A percentile compares a stretch with the other conserved stretches of the same genome.
Conservation (phyloP, 257 asterid genomes). For the Nicotiana knightiana region DNA sequence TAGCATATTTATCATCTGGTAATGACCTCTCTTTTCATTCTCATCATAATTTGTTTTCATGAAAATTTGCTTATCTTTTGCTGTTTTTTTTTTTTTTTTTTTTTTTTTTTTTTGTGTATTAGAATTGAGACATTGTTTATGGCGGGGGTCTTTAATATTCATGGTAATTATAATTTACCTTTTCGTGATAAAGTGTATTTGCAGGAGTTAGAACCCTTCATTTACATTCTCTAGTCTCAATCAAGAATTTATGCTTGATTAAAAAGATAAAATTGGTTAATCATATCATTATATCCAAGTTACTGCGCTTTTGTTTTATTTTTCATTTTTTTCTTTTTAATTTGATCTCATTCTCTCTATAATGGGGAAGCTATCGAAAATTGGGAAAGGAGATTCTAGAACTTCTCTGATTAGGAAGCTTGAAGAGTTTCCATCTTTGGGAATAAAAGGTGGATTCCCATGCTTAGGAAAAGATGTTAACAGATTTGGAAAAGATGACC, state of each 20-base stretch:
- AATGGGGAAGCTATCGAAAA: background rate
- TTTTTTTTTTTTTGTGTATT: too few species aligned
- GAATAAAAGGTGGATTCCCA: background rate
- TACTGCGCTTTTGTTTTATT: too few species aligned
- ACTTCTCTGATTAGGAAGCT: background rate
- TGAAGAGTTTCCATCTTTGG: background rate
- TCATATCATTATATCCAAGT: too few species aligned
- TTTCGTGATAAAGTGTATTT: background rate
- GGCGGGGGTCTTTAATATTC: background rate
- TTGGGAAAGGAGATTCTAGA: background rate
- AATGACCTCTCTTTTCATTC: background rate
- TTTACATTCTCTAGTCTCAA: background rate
- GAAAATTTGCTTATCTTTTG: background rate
- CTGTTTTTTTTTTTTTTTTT: background rate
- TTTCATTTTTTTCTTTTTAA: background rate
- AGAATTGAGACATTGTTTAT: too few species aligned
- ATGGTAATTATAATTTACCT: background rate
- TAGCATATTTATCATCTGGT: conserved; percentile 25
- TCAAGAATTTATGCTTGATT: background rate
- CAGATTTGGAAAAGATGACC: background rate
- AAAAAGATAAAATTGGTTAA: background rate
- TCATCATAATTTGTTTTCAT: background rate
- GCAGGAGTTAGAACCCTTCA: background rate
- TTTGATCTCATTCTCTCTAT: background rate
- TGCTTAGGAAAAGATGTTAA: background rate